These are phyloP conservation scores for Apostasia ramifera DNA, from an alignment of 106 monocot genomes.

Conservation along the genomic window DNA sequence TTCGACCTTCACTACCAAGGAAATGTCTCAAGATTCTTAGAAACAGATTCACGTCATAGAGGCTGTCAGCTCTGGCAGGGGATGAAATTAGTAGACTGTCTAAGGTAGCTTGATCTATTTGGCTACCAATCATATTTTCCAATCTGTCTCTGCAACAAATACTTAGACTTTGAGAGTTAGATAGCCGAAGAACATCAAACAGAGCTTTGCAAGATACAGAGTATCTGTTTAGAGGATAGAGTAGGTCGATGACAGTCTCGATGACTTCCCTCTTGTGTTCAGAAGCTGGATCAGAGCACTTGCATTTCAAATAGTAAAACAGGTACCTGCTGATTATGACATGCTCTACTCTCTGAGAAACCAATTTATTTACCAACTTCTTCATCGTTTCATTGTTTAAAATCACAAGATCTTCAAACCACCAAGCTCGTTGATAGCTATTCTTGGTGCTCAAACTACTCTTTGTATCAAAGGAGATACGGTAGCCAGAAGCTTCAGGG, in stretches of 20 bases:
- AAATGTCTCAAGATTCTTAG: slow-evolving; percentile 67
- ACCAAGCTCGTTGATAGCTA: slow-evolving; percentile 43
- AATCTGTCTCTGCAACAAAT: slow-evolving; percentile 32
- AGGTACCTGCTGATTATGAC: slow-evolving; percentile 50
- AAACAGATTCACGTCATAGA: slow-evolving; percentile 72
- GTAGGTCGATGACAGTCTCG: slow-evolving; percentile 40
- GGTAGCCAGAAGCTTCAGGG: slow-evolving; percentile 61
- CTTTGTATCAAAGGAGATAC: slow-evolving; percentile 70
- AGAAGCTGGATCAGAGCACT: slow-evolving; percentile 6
- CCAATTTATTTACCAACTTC: slow-evolving; percentile 30
- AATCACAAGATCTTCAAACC: slow-evolving; percentile 71
- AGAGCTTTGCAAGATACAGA: slow-evolving; percentile 64
- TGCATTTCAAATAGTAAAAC: slow-evolving; percentile 62
- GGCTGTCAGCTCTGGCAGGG: slow-evolving; percentile 18
- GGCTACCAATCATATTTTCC: slow-evolving; percentile 64
- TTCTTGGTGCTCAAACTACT: slow-evolving; percentile 15
- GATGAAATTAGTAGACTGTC: slow-evolving; percentile 74
- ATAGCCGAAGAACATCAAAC: slow-evolving; percentile 60
- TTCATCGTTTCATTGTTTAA: slow-evolving; percentile 24
- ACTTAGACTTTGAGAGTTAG: slow-evolving; percentile 25
- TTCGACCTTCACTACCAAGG: slow-evolving; percentile 20
- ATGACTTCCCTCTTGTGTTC: slow-evolving; percentile 44
- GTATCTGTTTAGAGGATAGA: slow-evolving; percentile 42
- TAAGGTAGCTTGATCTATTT: slow-evolving; percentile 58
- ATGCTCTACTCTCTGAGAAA: slow-evolving; percentile 41